Conservation (phyloP, 768 basidiomycete genomes). For the Leucocoprinus sp. region DNA sequence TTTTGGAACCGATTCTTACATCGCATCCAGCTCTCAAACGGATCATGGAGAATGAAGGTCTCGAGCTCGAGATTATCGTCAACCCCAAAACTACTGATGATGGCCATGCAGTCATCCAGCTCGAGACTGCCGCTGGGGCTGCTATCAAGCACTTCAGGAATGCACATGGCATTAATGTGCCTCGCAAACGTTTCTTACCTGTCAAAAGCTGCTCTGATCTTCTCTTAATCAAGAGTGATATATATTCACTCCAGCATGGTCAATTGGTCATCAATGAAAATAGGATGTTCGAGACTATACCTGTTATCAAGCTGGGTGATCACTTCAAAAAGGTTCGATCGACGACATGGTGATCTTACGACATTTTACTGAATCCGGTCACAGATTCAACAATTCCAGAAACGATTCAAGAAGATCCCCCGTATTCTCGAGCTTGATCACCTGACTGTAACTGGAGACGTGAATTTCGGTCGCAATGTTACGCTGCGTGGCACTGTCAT, state of each 20-base stretch:
- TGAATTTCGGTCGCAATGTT: conserved; percentile 82
- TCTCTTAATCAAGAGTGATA: conserved; percentile 84
- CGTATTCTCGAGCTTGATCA: conserved; percentile 88
- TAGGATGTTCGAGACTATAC: conserved; percentile 79
- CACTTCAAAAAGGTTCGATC: conserved; percentile 85
- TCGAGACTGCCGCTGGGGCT: conserved; percentile 90
- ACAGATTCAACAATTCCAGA: conserved; percentile 82
- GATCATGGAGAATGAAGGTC: conserved; percentile 76
- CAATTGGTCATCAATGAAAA: conserved; percentile 77
- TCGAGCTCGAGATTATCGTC: conserved; percentile 94
- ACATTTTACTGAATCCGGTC: not conserved
- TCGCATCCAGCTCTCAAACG: conserved; percentile 66
- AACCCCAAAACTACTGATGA: conserved; percentile 85
- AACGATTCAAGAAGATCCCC: conserved; percentile 92
- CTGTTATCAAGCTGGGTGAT: conserved; percentile 95
- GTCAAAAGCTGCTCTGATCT: conserved; percentile 85
- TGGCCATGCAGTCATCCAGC: conserved; percentile 80
- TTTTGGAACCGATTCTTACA: not conserved
- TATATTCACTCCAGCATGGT: conserved; percentile 87
- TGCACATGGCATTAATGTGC: conserved; percentile 92
- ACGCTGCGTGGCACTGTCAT: conserved; percentile 88
- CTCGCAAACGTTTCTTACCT: conserved; percentile 88
- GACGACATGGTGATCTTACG: not conserved
- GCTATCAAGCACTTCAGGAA: conserved; percentile 91
- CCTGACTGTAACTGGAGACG: conserved; percentile 88